A percentile compares a stretch with the other conserved stretches of the same genome.
Evolutionary conservation across 1,284 basidiomycete species (phyloP).

Genomic region (Trametes pubescens): DNA sequence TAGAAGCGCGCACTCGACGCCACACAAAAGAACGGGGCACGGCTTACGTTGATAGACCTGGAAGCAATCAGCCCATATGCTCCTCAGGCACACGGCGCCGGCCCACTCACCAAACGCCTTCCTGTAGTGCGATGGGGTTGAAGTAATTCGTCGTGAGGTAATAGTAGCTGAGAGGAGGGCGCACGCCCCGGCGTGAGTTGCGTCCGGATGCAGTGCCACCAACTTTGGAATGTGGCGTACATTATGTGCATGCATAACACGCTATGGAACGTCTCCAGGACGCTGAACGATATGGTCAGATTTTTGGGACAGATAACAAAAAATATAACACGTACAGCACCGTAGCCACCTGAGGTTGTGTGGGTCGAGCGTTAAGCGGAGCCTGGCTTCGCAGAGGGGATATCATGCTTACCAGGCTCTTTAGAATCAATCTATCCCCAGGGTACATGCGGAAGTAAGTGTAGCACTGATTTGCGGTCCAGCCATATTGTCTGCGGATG

Average conservation of each 20-base stretch:
- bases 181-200: not conserved
- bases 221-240: conserved; percentile 6
- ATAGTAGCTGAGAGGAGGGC: conserved; percentile 19
- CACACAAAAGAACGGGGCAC: not conserved
- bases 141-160: conserved; percentile 30
- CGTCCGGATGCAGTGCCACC: not conserved
- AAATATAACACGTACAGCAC: conserved; percentile 14
- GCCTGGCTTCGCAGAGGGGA: too few relatives aligned
- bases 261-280: conserved; percentile 30
- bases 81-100: not conserved
- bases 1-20: conserved; percentile 1
- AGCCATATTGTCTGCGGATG: conserved; percentile 25
- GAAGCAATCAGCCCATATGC: not conserved
- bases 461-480: conserved; percentile 28
- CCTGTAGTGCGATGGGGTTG: conserved; percentile 22
- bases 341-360: conserved; percentile 11
- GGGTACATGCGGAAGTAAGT: conserved; percentile 25
- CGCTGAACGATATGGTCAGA: conserved; percentile 6
- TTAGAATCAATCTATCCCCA: conserved; percentile 18
- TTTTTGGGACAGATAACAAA: not conserved
- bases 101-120: conserved; percentile 27
- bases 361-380: not conserved
- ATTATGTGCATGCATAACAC: conserved; percentile 27
- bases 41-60: conserved; percentile 32
- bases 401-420: conserved; percentile 15